phyloP scores from a whole-genome alignment of 2,329 filamentous ascomycete genomes.

The Aspergillus fijiensis region DNA sequence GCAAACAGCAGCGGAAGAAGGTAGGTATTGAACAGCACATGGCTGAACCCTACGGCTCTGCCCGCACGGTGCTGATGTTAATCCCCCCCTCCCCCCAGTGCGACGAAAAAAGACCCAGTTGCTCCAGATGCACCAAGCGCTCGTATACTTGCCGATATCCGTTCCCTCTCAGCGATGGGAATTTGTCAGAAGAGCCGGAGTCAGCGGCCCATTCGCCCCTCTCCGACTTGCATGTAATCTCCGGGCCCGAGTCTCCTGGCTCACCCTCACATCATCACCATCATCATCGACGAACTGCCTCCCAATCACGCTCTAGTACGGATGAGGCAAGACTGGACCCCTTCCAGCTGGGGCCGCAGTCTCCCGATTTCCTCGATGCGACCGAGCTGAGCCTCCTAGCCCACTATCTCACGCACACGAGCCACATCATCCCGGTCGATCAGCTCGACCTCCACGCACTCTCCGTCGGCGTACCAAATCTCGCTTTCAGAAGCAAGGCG shows the following conservation, averaged over 20 bases:
- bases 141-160: slow-evolving; percentile 33
- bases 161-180: neutral
- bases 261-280: slow-evolving; percentile 11
- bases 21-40: slow-evolving; percentile 13
- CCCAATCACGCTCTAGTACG: slow-evolving; percentile 1
- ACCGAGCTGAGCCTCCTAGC: slow-evolving; percentile 41
- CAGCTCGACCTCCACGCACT: slow-evolving; percentile 42
- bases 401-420: slow-evolving; percentile 47
- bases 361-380: slow-evolving; percentile 13
- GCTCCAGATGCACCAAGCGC: slow-evolving; percentile 35
- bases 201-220: neutral
- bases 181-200: slow-evolving; percentile 9
- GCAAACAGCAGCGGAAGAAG: slow-evolving; percentile 40
- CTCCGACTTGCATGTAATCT: neutral
- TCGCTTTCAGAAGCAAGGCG: slow-evolving; percentile 41
- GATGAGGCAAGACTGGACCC: neutral
- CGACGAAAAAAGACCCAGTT: slow-evolving; percentile 36
- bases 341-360: neutral
- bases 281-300: neutral
- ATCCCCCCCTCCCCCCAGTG: slow-evolving; percentile 26
- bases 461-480: slow-evolving; percentile 44
- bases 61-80: slow-evolving; percentile 10
- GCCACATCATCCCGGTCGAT: slow-evolving; percentile 38
- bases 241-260: neutral
- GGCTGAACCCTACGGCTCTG: no score